phyloP scores from a whole-genome alignment of 1,284 basidiomycete species.

The Trametes sp. region DNA sequence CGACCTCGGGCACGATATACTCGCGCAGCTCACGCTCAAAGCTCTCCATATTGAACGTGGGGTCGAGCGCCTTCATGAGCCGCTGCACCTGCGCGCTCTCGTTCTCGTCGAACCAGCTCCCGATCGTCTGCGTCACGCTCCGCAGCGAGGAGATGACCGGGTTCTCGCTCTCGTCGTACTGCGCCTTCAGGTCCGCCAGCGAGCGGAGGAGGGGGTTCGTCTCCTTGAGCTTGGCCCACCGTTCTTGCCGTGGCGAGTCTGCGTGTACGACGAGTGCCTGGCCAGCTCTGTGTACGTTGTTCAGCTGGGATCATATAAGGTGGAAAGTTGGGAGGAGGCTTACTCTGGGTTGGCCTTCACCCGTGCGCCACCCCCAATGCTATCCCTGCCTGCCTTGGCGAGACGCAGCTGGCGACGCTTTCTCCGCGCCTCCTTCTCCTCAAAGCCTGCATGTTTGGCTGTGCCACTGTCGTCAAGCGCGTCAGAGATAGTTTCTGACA shows the following conservation, averaged over 20 bases:
- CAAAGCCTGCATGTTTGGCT: slow-evolving; percentile 92
- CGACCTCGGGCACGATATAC: slow-evolving; percentile 97
- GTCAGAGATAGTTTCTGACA: slow-evolving; percentile 90
- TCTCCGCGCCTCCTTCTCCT: slow-evolving; percentile 89
- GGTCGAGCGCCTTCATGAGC: slow-evolving; percentile 88
- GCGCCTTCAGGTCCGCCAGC: slow-evolving; percentile 67
- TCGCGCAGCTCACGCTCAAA: slow-evolving; percentile 94
- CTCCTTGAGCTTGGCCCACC: slow-evolving; percentile 79
- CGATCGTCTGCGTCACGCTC: slow-evolving; percentile 85
- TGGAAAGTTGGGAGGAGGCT: slow-evolving; percentile 40
- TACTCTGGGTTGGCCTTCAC: slow-evolving; percentile 82
- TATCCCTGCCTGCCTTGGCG: slow-evolving; percentile 81
- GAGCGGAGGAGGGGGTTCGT: slow-evolving; percentile 76
- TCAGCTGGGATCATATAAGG: not conserved
- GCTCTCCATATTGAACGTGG: slow-evolving; percentile 83
- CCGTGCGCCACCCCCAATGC: slow-evolving; percentile 49
- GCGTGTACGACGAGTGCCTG: slow-evolving; percentile 85
- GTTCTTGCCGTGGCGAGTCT: slow-evolving; percentile 77
- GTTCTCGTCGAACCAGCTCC: slow-evolving; percentile 95
- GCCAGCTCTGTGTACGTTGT: slow-evolving; percentile 69
- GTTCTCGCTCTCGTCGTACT: slow-evolving; percentile 95
- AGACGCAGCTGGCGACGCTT: slow-evolving; percentile 77
- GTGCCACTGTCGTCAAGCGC: slow-evolving; percentile 94
- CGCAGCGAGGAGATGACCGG: slow-evolving; percentile 86
- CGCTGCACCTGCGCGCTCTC: slow-evolving; percentile 95